Base-by-base conservation (phyloP, 306 rosid genomes). In the Clitoria ternatea region DNA sequence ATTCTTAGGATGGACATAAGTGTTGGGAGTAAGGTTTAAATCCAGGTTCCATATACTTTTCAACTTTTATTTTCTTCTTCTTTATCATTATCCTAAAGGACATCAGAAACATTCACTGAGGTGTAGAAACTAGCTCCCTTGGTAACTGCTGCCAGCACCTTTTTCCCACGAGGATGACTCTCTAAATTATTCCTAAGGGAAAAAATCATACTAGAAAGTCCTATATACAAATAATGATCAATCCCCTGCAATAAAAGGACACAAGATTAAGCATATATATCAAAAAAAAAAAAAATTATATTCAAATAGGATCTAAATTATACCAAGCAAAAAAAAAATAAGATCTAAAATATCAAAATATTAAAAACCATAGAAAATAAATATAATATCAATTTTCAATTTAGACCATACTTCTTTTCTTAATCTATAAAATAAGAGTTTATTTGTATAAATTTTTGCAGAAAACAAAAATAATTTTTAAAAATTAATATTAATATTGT, bases 241-340 rank as follows among this genome's bases (percentile, higher is more conserved):
- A n/a, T n/a, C 0, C 71, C 81, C 71, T 77, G 76, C 48, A 22
- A 55, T 6, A 40, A 47, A 35, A 24, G 1, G 26, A 36, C 8
- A 4, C 22, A 4, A 20, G 14, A 19, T 13, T 44, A 24, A 33
- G 13, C 5, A 44, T 22, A 4, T 10, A n/a, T n/a, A n/a, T n/a
- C 1, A n/a, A 17, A 1, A 32, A 5, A 24, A 62, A n/a, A n/a
- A n/a, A n/a, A n/a, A n/a, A n/a, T n/a, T n/a, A n/a, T n/a, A n/a
- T n/a, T n/a, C n/a, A 24, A 4, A 7, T 50, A 53, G 14, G 12
- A 9, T 15, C 0, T 47, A 37, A 69, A n/a, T n/a, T n/a, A 52
- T n/a, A n/a, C n/a, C n/a, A n/a, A n/a, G n/a, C 1, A n/a, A 17
- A 1, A 32, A 5, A 24, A 62, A 24, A 4, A 7, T 50, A 53